A percentile compares a stretch with the other conserved stretches of the same genome.
phyloP scores from a whole-genome alignment of 2,329 filamentous ascomycete genomes.

The Neofusicoccum kwambonambiense region DNA sequence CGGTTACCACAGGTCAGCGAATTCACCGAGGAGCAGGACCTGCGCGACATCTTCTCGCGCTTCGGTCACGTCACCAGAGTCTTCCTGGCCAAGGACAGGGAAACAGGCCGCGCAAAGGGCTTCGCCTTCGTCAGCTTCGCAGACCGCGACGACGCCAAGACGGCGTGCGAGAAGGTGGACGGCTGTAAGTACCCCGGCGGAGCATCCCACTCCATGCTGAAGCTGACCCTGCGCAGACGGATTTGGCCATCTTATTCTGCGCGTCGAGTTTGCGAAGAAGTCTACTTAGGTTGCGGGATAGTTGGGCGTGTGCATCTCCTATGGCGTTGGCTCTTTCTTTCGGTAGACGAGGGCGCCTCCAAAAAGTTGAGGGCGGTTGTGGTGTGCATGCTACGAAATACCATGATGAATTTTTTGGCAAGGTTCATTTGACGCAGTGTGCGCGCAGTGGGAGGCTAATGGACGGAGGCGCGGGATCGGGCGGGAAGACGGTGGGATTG shows the following conservation, averaged over 20 bases:
- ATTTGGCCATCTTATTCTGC: slow-evolving; percentile 82
- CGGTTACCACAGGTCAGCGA: slow-evolving; percentile 71
- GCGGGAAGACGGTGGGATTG: neutral
- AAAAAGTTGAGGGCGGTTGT: slow-evolving; percentile 13
- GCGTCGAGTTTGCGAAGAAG: slow-evolving; percentile 83
- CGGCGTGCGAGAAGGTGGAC: slow-evolving; percentile 97
- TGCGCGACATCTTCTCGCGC: slow-evolving; percentile 96
- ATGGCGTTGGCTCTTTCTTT: slow-evolving; percentile 18
- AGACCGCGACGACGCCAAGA: slow-evolving; percentile 83
- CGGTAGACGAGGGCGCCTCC: slow-evolving; percentile 14
- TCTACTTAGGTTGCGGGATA: slow-evolving; percentile 30
- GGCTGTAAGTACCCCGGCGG: slow-evolving; percentile 52
- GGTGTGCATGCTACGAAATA: slow-evolving; percentile 16
- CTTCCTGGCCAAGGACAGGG: slow-evolving; percentile 95
- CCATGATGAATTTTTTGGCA: slow-evolving; percentile 13
- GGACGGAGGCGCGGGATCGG: neutral
- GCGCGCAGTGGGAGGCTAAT: neutral
- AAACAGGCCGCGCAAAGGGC: slow-evolving; percentile 93
- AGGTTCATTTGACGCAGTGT: neutral
- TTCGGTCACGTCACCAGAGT: slow-evolving; percentile 96
- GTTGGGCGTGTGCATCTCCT: slow-evolving; percentile 11
- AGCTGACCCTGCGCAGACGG: slow-evolving; percentile 43
- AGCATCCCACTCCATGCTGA: neutral
- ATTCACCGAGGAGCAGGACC: slow-evolving; percentile 91
- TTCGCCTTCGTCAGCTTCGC: slow-evolving; percentile 99